phyloP scores from a whole-genome alignment of 805 yeast species.

The Wickerhamiella vanderwaltii region DNA sequence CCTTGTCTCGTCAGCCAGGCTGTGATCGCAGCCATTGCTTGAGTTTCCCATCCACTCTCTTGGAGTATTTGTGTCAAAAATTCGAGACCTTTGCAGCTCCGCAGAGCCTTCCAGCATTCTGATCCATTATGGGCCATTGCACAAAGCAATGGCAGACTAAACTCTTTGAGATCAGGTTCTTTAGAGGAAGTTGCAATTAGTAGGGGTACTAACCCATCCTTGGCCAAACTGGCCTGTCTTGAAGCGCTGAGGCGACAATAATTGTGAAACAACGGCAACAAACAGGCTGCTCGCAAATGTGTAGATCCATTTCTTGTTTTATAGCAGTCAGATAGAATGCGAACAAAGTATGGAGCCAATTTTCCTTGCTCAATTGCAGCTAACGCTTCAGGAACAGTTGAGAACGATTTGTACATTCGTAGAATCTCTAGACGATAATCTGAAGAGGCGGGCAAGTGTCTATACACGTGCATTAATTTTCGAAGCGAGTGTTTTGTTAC shows the following conservation, averaged over 20 bases:
- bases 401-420: conserved; percentile 32
- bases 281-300: conserved; percentile 33
- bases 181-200: conserved; percentile 32
- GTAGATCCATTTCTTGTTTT: conserved; percentile 17
- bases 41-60: conserved; percentile 48
- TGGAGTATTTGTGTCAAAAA: conserved; percentile 32
- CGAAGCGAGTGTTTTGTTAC: conserved; percentile 28
- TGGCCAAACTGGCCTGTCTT: conserved; percentile 36
- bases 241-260: conserved; percentile 38
- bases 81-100: conserved; percentile 31
- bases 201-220: conserved; percentile 37
- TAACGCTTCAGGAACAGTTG: conserved; percentile 23
- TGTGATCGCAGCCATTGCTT: conserved; percentile 39
- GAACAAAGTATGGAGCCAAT: conserved; percentile 35
- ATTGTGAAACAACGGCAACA: conserved; percentile 40
- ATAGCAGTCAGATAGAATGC: conserved; percentile 21
- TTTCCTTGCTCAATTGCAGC: conserved; percentile 27
- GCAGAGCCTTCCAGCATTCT: conserved; percentile 30
- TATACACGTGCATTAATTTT: conserved; percentile 23
- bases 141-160: conserved; percentile 41
- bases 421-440: conserved; percentile 33
- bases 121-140: conserved; percentile 39
- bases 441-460: conserved; percentile 15
- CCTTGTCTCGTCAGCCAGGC: conserved; percentile 27
- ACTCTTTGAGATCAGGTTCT: conserved; percentile 38